Evolutionary conservation across 2,329 filamentous ascomycete genomes (phyloP), one percentile per base, ranked within the genome.

Genomic region (Alternaria hordeiaustralica): DNA sequence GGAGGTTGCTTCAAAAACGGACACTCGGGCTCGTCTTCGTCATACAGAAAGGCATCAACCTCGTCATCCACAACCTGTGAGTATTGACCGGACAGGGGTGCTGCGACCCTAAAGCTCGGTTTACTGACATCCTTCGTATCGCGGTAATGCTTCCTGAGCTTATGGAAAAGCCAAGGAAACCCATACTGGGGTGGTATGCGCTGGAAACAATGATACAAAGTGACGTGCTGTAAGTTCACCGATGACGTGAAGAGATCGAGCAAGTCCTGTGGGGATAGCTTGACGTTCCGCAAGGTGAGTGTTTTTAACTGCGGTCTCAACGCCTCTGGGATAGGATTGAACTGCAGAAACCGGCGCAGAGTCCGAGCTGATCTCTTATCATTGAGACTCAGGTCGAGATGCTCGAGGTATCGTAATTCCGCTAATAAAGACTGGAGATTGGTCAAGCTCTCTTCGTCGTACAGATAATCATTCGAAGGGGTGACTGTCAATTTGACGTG

Each of bases 321-420:
- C 3, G 13, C n/a, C 11, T 50, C 41, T 9, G 66, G 64, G 15
- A 68, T 46, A 15, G 63, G 30, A 11, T 57, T 21, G 26, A 41
- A 26, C 7, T 13, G 23, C 30, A 50, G 25, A 11, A 26, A 20
- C 12, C 15, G n/a, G n/a, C 43, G 28, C n/a, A 15, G 30, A 15
- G 13, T 8, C 2, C 28, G 23, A 3, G 10, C 23, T 21, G n/a
- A 47, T 33, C 33, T 43, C 6, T 55, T 51, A 25, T 18, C 21
- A 30, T 65, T 55, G 10, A 61, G 43, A 23, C 54, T 57, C 6
- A 70, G 44, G 46, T 70, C 68, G 20, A 70, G 55, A 23, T 68
- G 64, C 12, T 70, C 51, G 18, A 70, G 58, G 15, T 64, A 23
- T 3, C 21, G 58, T n/a, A 65, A 18, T 13, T 60, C 12, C 7